A percentile compares a stretch with the other conserved stretches of the same genome.
These are phyloP conservation scores for Lachancea kluyveri DNA, from an alignment of 805 yeast genomes.

Conservation along the genomic window DNA sequence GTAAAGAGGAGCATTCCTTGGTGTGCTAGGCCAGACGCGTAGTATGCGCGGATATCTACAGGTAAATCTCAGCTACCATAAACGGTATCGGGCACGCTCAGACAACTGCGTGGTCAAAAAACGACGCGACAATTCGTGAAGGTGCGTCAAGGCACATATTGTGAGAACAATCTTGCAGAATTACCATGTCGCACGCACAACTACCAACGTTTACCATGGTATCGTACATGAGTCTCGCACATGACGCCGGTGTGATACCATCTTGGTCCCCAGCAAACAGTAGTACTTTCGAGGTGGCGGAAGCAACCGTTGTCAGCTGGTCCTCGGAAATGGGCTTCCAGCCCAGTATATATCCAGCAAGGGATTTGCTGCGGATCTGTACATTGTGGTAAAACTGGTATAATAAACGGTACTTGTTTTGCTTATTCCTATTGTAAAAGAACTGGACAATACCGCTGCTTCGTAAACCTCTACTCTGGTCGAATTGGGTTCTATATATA, in stretches of 20 bases:
- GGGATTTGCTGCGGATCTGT: slow-evolving; percentile 23
- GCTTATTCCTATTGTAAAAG: slow-evolving; percentile 17
- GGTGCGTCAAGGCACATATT: slow-evolving; percentile 25
- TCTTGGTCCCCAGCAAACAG: slow-evolving; percentile 24
- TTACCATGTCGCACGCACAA: slow-evolving; percentile 8
- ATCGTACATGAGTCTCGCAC: slow-evolving; percentile 8
- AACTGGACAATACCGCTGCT: slow-evolving; percentile 28
- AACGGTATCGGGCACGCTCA: neutral
- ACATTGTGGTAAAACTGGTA: slow-evolving; percentile 28
- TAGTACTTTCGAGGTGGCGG: slow-evolving; percentile 3
- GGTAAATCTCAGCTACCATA: too few species aligned
- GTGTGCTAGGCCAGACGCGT: too few species aligned
- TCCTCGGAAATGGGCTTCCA: slow-evolving; percentile 27
- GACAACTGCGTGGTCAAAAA: slow-evolving; percentile 3
- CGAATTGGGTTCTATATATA: slow-evolving; percentile 24
- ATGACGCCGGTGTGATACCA: slow-evolving; percentile 18
- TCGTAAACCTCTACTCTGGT: slow-evolving; percentile 25
- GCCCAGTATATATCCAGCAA: slow-evolving; percentile 26
- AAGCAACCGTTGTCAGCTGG: neutral
- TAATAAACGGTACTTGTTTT: slow-evolving; percentile 19
- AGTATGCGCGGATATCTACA: too few species aligned
- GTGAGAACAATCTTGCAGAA: slow-evolving; percentile 21
- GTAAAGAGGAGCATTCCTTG: too few species aligned
- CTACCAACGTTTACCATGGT: slow-evolving; percentile 7
- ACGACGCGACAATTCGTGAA: slow-evolving; percentile 7